Percentiles rank a stretch among this genome's conserved stretches.
Evolutionary conservation across 805 yeast species (phyloP).

Genomic region (Candida chauliodis): DNA sequence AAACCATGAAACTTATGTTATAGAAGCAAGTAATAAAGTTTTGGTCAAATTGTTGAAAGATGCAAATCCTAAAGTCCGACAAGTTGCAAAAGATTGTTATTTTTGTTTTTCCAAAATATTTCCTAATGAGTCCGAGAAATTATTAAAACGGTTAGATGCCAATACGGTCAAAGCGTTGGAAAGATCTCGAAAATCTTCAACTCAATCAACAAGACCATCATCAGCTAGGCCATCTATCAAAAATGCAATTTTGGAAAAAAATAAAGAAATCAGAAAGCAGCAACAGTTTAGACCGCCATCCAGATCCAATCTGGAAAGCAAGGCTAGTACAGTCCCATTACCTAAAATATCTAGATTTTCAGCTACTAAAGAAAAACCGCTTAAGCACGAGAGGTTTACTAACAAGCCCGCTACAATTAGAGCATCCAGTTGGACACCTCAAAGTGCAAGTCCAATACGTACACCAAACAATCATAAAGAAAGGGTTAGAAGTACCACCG

Average conservation of each 20-base stretch:
- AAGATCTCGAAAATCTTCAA: conserved; percentile 33
- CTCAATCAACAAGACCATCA: conserved; percentile 15
- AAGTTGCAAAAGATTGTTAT: conserved; percentile 64
- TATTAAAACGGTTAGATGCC: conserved; percentile 39
- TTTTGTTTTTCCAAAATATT: conserved; percentile 64
- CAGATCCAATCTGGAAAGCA: background rate
- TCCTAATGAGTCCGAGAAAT: conserved; percentile 47
- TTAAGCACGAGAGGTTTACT: background rate
- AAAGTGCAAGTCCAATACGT: background rate
- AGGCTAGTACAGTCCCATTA: background rate
- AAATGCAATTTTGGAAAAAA: conserved; percentile 44
- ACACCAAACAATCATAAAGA: background rate
- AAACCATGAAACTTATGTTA: conserved; percentile 20
- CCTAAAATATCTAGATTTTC: background rate
- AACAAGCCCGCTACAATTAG: background rate
- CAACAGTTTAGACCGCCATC: conserved; percentile 7
- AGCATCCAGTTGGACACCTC: conserved; percentile 7
- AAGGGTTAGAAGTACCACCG: conserved; percentile 4
- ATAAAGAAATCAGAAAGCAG: conserved; percentile 30
- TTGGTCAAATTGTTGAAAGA: conserved; percentile 65
- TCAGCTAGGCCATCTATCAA: conserved; percentile 42
- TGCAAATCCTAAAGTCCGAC: conserved; percentile 79
- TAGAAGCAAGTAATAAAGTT: conserved; percentile 48
- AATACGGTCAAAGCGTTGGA: conserved; percentile 59
- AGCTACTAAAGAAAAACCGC: background rate